phyloP scores from a whole-genome alignment of 345 rosid genomes.

The Pseudoturritis turrita region DNA sequence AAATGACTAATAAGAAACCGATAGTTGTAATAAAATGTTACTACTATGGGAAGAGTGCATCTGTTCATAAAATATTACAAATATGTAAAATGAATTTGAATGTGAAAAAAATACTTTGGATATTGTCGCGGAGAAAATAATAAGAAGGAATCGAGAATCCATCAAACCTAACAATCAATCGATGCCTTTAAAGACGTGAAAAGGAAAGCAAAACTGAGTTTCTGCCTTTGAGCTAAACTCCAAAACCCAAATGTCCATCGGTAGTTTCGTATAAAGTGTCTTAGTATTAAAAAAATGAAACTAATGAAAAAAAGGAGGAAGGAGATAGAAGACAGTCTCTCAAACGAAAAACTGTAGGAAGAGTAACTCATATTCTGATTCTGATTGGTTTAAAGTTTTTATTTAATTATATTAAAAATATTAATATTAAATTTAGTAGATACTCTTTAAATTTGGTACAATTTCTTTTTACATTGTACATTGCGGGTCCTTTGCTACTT shows the following conservation, averaged over 20 bases:
- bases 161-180: conserved; percentile 39
- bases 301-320: no score
- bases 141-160: conserved; percentile 38
- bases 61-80: not conserved
- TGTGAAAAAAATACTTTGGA: not conserved
- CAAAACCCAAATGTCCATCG: conserved; percentile 21
- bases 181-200: conserved; percentile 48
- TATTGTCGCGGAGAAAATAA: conserved; percentile 16
- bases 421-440: no score
- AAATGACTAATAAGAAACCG: no score
- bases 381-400: no score
- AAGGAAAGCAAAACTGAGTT: conserved; percentile 47
- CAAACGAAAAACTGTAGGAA: no score
- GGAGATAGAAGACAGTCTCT: no score
- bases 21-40: no score
- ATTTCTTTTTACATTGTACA: conserved; percentile 14
- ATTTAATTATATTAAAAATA: no score
- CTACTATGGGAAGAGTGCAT: not conserved
- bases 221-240: conserved; percentile 22
- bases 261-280: no score
- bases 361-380: no score
- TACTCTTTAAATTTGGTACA: no score
- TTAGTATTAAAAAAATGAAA: no score
- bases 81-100: not conserved
- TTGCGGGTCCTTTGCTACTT: conserved; percentile 24